Evolutionary conservation across 495 filamentous ascomycete genomes (phyloP), one percentile per base, ranked within the genome.

Genomic region (Aspergillus taichungensis): DNA sequence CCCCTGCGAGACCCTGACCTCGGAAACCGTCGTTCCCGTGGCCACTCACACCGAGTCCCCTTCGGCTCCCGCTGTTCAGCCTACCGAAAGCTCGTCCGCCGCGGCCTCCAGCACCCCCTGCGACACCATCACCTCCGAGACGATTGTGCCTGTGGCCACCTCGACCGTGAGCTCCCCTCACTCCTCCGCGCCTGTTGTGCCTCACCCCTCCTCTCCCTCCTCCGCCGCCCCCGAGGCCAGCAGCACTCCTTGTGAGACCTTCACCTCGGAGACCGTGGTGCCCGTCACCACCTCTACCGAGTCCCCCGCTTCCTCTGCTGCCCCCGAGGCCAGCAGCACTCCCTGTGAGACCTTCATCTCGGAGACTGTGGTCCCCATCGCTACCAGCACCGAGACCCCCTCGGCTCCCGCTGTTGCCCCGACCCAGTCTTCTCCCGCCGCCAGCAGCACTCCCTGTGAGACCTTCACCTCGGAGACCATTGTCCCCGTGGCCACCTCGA

Each of bases 1-100:
- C n/a, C 39, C 61, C 28, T 55, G 53, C 14, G 53, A 54, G 12
- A 57, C 55, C 13, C 42, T 49, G 37, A 52, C 51, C 28, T 51
- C 43, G 10, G 42, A 41, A 14, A 43, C 49, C 12, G 43, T 52
- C 2, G 37, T 43, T 13, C 44, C 48, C 27, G 18, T 24, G 18
- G 18, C 18, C 18, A 24, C 18, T 24, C 18, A 24, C 18, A 24
- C 18, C 18, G 18, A 24, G 18, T 24, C 18, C 18, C 18, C 18
- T 4, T 24, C 18, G 18, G 50, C 41, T 35, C 28, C 43, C n/a
- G 34, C 46, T 14, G 32, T 24, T 24, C 18, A 24, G 18, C 18
- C 18, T 24, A 24, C 18, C 18, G 18, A 4, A 1, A 24, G 47
- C 31, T 34, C 46, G 12, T 37, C 34, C 36, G 10, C 38, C 13